phyloP scores from a whole-genome alignment of 805 yeast genomes.

The Candida oleophila region DNA sequence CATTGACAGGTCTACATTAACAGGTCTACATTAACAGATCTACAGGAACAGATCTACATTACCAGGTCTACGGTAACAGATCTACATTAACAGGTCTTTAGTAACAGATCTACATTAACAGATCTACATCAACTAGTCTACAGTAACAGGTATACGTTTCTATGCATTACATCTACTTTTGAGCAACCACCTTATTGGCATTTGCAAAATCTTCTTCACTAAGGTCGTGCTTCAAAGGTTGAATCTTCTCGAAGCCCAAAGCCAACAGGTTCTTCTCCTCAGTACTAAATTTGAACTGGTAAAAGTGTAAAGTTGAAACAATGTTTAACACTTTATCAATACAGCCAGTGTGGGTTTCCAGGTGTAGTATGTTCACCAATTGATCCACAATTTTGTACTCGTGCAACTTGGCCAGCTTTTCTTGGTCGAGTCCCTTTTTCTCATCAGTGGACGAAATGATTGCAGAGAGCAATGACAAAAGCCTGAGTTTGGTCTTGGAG shows the following conservation, averaged over 20 bases:
- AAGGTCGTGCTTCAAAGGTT: slow-evolving; percentile 45
- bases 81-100: too few relatives aligned
- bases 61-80: too few relatives aligned
- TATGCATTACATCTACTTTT: too few relatives aligned
- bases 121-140: too few relatives aligned
- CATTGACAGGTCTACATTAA: neutral
- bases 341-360: slow-evolving; percentile 45
- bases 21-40: neutral
- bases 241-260: slow-evolving; percentile 36
- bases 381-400: slow-evolving; percentile 30
- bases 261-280: slow-evolving; percentile 40
- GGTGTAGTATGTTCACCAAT: slow-evolving; percentile 29
- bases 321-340: slow-evolving; percentile 58
- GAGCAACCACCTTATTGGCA: slow-evolving; percentile 46
- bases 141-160: too few relatives aligned
- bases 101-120: too few relatives aligned
- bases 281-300: slow-evolving; percentile 44
- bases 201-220: slow-evolving; percentile 53
- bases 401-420: slow-evolving; percentile 37
- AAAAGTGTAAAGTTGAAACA: slow-evolving; percentile 43
- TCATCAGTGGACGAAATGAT: slow-evolving; percentile 53
- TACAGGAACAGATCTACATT: too few relatives aligned
- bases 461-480: slow-evolving; percentile 59
- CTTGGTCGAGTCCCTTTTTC: slow-evolving; percentile 18
- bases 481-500: slow-evolving; percentile 50